A percentile compares a stretch with the other conserved stretches of the same genome.
Evolutionary conservation across 371 early-diverging fungal species (phyloP).

Genomic region (Mortierella sp.): DNA sequence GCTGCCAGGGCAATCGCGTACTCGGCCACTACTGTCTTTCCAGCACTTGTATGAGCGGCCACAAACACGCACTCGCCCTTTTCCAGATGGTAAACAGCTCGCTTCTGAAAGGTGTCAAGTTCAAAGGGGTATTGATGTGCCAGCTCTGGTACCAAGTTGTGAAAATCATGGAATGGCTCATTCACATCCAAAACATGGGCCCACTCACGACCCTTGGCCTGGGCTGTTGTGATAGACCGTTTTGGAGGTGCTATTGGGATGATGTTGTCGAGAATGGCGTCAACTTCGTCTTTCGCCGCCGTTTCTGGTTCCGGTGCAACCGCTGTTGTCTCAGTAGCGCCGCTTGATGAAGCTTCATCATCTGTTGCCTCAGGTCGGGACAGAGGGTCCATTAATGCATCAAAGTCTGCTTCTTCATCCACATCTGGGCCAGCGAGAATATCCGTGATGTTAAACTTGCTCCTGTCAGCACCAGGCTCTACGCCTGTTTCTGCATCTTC

Average conservation of each 20-base stretch:
- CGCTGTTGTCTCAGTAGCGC: background rate
- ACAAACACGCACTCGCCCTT: slow-evolving; percentile 97
- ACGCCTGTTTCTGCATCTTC: slow-evolving; percentile 1
- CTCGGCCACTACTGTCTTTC: slow-evolving; percentile 99
- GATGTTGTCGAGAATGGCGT: slow-evolving; percentile 41
- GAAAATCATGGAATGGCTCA: slow-evolving; percentile 84
- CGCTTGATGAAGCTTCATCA: background rate
- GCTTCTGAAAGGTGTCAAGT: slow-evolving; percentile 99
- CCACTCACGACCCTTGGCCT: slow-evolving; percentile 78
- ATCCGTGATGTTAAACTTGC: slow-evolving; percentile 68
- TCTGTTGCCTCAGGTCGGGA: slow-evolving; percentile 7
- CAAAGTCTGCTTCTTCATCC: slow-evolving; percentile 39
- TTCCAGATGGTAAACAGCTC: slow-evolving; percentile 96
- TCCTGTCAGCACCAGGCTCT: background rate
- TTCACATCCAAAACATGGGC: slow-evolving; percentile 92
- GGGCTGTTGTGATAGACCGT: slow-evolving; percentile 23
- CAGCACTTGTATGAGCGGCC: slow-evolving; percentile 99
- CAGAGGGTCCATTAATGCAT: slow-evolving; percentile 41
- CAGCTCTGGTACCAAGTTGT: slow-evolving; percentile 84
- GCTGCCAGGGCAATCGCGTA: slow-evolving; percentile 96
- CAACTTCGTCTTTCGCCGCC: slow-evolving; percentile 30
- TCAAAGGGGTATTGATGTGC: slow-evolving; percentile 93
- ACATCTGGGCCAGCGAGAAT: slow-evolving; percentile 57
- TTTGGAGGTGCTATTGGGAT: slow-evolving; percentile 23
- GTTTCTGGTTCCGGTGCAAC: background rate